Base-by-base conservation (phyloP, 805 yeast species). In the Saturnispora serradocipensis region DNA sequence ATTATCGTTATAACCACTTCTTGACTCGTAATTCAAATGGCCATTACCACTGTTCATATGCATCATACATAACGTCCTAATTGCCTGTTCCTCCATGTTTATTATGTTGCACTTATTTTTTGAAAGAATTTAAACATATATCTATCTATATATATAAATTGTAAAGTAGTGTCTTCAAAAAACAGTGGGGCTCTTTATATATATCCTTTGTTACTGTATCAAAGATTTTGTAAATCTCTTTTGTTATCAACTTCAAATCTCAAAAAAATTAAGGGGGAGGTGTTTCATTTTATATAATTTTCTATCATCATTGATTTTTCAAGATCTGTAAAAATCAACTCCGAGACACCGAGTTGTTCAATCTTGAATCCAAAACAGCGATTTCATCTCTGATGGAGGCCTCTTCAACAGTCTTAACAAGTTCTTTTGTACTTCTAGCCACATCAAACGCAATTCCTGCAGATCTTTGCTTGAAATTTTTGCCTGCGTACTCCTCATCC, bases 391-490 rank as follows among this genome's bases (percentile, higher is more conserved):
- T 84, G 60, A 90, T 72, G 62, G 90, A 85, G 24, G 96, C 96
- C 64, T 90, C 97, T 65, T 91, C 97, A 5, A 91, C 97, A 1
- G 96, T 87, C 70, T 90, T 90, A 20, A 91, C 98, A 63, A 91
- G 76, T 67, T 91, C 98, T 67, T 90, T 91, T 5, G 97, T 91
- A 66, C 95, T 86, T 68, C 91, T 89, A 24, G 97, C 97, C 69
- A 91, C 87, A 66, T 91, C 98, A 70, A 89, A 91, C 28, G 96
- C 91, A 58, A 90, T 85, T 2, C 97, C 97, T 0, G 98, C 98
- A 57, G 91, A 78, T 61, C 97, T 79, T 68, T 91, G 97, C 68
- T 88, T 88, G 71, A 88, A 84, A 59, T 86, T 86, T 66, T 86
- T 85, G 63, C 88, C 95, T 2, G 97, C 97, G 63, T 77, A 82